phyloP scores from a whole-genome alignment of 1,139 yeast species.

The Yamadazyma oceani region DNA sequence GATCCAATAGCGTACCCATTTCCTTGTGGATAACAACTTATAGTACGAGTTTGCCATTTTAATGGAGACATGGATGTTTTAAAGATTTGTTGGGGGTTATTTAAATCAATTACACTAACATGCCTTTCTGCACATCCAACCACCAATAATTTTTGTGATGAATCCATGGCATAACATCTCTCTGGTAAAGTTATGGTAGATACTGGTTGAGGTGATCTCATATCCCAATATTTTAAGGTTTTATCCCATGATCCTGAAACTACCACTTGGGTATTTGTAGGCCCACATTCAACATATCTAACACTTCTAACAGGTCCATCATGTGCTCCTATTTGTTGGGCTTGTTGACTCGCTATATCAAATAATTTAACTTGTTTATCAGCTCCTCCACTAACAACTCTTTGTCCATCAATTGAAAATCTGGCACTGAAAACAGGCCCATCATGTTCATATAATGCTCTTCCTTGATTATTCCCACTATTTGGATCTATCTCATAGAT shows the following conservation, averaged over 20 bases:
- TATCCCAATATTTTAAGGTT: constrained; percentile 91
- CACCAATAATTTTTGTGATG: constrained; percentile 76
- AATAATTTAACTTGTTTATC: constrained; percentile 86
- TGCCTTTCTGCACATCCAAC: constrained; percentile 94
- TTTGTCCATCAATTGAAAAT: constrained; percentile 86
- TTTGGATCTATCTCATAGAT: constrained; percentile 80
- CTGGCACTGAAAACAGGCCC: constrained; percentile 83
- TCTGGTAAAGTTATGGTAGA: constrained; percentile 85
- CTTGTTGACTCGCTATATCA: constrained; percentile 80
- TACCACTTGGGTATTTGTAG: constrained; percentile 75
- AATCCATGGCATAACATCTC: constrained; percentile 87
- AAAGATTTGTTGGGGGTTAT: constrained; percentile 81
- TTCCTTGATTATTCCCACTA: constrained; percentile 72
- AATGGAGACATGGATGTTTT: constrained; percentile 77
- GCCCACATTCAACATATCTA: constrained; percentile 80
- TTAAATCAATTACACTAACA: constrained; percentile 71
- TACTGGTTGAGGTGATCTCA: constrained; percentile 82
- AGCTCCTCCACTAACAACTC: constrained; percentile 88
- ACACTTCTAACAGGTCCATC: constrained; percentile 78
- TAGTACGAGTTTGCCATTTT: constrained; percentile 84
- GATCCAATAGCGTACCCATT: constrained; percentile 93
- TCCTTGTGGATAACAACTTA: constrained; percentile 85
- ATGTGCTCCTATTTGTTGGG: constrained; percentile 84
- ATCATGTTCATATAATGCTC: constrained; percentile 87
- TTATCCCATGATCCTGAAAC: constrained; percentile 98